Base-by-base conservation (phyloP, 345 rosid species). In the Citrus mangshanensis region DNA sequence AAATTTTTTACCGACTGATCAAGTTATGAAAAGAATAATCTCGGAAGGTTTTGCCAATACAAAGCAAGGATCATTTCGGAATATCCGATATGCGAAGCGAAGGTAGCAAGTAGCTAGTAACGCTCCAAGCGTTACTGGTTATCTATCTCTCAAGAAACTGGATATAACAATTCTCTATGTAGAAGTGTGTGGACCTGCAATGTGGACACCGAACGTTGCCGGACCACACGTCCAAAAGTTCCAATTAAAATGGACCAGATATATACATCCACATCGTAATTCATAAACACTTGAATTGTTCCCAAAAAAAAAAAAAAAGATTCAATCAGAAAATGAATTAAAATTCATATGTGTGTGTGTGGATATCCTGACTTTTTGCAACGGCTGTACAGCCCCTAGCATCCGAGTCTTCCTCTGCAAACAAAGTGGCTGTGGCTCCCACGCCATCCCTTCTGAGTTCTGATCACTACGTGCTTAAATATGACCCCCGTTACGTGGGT, bases 391-490 rank as follows among this genome's bases (percentile, higher is more conserved):
- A 59, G 51, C 54, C 63, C 28, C 1, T 5, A 1, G 54, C 38
- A 71, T 49, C 28, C 35, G 6, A 72, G 81, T 72, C 67, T 54
- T 64, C 46, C 40, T 35, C 65, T 25, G 64, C 77, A 70, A 61
- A 78, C 81, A 65, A 72, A 76, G 35, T 35, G 56, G 24, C 25
- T 24, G 63, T 59, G 70, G 70, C 10, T 70, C 60, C 76, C 76
- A 58, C 13, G 27, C 61, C 18, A 21, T 38, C 14, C 74, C 73
- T 2, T 16, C 34, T 27, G 14, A 56, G 70, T 4, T 16, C 34
- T 9, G 32, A 56, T 38, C 22, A 6, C 34, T 21, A 19, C 14
- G 42, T 2, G 56, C 60, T 5, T 65, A 65, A 73, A 25, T 32
- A 62, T 62, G 84, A 62, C 77, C 77, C 63, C 61, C 13, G 34